Percentiles rank a stretch among this genome's conserved stretches.
Conservation (phyloP, 2,329 filamentous ascomycete genomes). For the Colletotrichum eleusines region DNA sequence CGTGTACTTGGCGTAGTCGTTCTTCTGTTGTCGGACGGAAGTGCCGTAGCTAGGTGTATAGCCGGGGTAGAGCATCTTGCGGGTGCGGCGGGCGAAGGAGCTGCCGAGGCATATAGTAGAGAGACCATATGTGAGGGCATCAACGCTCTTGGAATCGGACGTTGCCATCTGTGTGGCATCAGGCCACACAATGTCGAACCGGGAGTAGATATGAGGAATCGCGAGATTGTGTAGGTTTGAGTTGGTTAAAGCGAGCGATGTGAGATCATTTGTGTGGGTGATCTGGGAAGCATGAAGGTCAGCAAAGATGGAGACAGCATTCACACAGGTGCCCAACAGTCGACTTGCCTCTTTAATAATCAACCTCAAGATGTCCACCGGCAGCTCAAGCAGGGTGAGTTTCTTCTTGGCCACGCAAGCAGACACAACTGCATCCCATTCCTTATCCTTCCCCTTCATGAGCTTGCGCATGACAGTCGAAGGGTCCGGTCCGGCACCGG, state of each 20-base stretch:
- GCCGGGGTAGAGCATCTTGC: slow-evolving; percentile 49
- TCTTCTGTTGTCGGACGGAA: slow-evolving; percentile 50
- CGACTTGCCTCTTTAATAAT: slow-evolving; percentile 79
- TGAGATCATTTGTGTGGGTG: slow-evolving; percentile 85
- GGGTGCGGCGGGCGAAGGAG: slow-evolving; percentile 56
- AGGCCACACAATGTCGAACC: slow-evolving; percentile 91
- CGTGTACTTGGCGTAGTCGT: slow-evolving; percentile 83
- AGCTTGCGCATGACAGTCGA: slow-evolving; percentile 50
- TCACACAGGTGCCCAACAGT: slow-evolving; percentile 4
- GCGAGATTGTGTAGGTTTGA: slow-evolving; percentile 81
- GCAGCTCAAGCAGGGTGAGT: slow-evolving; percentile 78
- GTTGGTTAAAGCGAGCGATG: slow-evolving; percentile 81
- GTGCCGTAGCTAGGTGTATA: slow-evolving; percentile 40
- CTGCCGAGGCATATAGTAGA: slow-evolving; percentile 81
- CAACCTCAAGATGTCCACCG: slow-evolving; percentile 81
- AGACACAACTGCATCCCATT: slow-evolving; percentile 73
- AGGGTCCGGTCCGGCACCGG: slow-evolving; percentile 41
- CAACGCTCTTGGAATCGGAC: slow-evolving; percentile 78
- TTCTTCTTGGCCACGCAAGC: slow-evolving; percentile 39
- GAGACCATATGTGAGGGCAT: slow-evolving; percentile 85
- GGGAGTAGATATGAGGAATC: slow-evolving; percentile 83
- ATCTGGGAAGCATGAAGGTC: slow-evolving; percentile 62
- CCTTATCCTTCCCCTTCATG: slow-evolving; percentile 71
- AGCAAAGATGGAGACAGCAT: slow-evolving; percentile 29
- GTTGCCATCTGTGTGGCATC: slow-evolving; percentile 71